Conservation (phyloP, 768 basidiomycete species). For the Candolleomyces efflorescens region DNA sequence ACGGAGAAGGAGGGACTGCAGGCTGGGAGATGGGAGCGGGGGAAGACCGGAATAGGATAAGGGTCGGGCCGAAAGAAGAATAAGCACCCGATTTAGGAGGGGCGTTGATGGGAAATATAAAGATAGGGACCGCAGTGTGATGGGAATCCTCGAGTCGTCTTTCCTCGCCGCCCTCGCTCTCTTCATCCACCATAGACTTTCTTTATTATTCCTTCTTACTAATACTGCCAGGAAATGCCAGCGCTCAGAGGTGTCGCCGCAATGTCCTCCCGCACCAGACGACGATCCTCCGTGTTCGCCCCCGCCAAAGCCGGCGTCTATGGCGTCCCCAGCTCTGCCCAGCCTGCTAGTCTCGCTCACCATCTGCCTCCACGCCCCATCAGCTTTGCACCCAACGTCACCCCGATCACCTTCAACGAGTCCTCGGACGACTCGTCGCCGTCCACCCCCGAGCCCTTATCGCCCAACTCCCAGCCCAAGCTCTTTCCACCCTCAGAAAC, state of each 20-base stretch:
- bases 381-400: slow-evolving; percentile 27
- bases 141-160: neutral
- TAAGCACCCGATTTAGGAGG: neutral
- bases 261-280: slow-evolving; percentile 5
- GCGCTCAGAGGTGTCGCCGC: slow-evolving; percentile 2
- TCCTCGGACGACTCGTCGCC: slow-evolving; percentile 13
- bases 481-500: slow-evolving; percentile 19
- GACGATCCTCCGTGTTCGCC: slow-evolving; percentile 13
- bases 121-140: neutral
- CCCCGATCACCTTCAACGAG: slow-evolving; percentile 21
- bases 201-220: neutral
- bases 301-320: slow-evolving; percentile 25
- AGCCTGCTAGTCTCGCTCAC: neutral
- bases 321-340: slow-evolving; percentile 13
- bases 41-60: neutral
- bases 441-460: slow-evolving; percentile 6
- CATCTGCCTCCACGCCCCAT: slow-evolving; percentile 16
- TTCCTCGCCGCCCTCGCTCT: neutral
- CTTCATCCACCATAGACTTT: neutral
- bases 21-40: neutral
- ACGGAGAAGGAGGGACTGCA: neutral
- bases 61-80: slow-evolving; percentile 1
- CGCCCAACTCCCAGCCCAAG: slow-evolving; percentile 8
- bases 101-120: slow-evolving; percentile 2
- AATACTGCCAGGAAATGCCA: slow-evolving; percentile 2